These are phyloP conservation scores for Scutellaria baicalensis DNA, from an alignment of 257 asterid species.

Conservation along the genomic window DNA sequence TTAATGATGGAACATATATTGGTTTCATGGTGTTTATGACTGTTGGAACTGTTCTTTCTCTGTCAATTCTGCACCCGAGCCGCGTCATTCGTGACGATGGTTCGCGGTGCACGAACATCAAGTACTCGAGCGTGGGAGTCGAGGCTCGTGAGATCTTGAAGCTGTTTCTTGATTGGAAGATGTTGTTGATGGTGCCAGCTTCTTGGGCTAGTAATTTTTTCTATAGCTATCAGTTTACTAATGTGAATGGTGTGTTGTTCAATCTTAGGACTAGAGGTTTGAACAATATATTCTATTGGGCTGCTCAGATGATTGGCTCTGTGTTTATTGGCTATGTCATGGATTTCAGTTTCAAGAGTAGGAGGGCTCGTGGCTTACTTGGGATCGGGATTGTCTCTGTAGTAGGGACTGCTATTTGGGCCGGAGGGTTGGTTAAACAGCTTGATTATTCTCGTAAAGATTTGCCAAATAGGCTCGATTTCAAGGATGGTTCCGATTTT, in stretches of 20 bases:
- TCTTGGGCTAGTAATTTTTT: constrained; percentile 93
- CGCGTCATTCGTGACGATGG: constrained; percentile 68
- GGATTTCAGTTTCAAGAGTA: constrained; percentile 71
- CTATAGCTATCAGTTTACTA: constrained; percentile 82
- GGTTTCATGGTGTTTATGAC: constrained; percentile 92
- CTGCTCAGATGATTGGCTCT: constrained; percentile 91
- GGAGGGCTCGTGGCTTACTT: constrained; percentile 52
- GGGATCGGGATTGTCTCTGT: constrained; percentile 26
- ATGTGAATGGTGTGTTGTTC: constrained; percentile 72
- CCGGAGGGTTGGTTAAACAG: constrained; percentile 81
- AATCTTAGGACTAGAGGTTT: constrained; percentile 78
- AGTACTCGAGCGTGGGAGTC: constrained; percentile 55
- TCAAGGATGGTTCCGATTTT: constrained; percentile 57
- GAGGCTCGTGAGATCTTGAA: constrained; percentile 52
- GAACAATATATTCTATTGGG: constrained; percentile 46
- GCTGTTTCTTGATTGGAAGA: constrained; percentile 72
- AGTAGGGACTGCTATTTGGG: constrained; percentile 78
- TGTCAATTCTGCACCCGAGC: constrained; percentile 75
- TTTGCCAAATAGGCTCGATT: constrained; percentile 47
- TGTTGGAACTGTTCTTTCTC: constrained; percentile 47
- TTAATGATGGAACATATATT: constrained; percentile 85
- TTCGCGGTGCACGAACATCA: constrained; percentile 59
- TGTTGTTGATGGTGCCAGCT: constrained; percentile 81
- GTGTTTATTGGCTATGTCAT: constrained; percentile 38
- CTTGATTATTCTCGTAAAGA: constrained; percentile 37